phyloP scores from a whole-genome alignment of 345 rosid species.

The Camelina laxa region DNA sequence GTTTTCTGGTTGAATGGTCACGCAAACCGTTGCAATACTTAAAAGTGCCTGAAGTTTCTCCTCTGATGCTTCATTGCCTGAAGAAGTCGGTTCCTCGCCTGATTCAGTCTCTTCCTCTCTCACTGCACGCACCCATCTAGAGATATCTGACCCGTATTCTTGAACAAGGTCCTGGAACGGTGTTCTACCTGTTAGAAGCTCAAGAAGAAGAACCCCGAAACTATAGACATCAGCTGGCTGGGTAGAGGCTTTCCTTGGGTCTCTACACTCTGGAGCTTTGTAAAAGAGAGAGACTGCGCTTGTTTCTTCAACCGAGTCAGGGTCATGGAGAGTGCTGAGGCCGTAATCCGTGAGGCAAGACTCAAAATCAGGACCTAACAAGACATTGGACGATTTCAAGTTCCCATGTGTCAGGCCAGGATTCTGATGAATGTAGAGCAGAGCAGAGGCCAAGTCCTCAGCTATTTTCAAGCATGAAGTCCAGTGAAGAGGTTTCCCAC shows the following conservation, averaged over 20 bases:
- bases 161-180: constrained; percentile 94
- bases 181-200: constrained; percentile 91
- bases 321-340: constrained; percentile 68
- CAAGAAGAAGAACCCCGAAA: constrained; percentile 88
- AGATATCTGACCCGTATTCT: constrained; percentile 88
- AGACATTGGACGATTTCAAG: constrained; percentile 84
- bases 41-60: constrained; percentile 89
- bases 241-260: constrained; percentile 61
- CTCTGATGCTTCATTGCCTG: constrained; percentile 82
- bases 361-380: constrained; percentile 90
- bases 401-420: constrained; percentile 88
- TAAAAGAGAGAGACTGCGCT: constrained; percentile 79
- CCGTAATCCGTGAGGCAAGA: constrained; percentile 95
- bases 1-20: constrained; percentile 61
- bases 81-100: constrained; percentile 84
- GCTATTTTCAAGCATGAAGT: constrained; percentile 98
- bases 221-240: constrained; percentile 93
- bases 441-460: constrained; percentile 86
- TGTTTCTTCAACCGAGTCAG: constrained; percentile 71
- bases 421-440: constrained; percentile 87
- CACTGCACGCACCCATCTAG: constrained; percentile 89
- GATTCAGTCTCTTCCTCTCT: constrained; percentile 93
- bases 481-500: constrained; percentile 99
- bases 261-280: constrained; percentile 85
- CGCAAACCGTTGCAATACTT: constrained; percentile 81